Base-by-base conservation (phyloP, 768 basidiomycete genomes). In the Suillus occidentalis region DNA sequence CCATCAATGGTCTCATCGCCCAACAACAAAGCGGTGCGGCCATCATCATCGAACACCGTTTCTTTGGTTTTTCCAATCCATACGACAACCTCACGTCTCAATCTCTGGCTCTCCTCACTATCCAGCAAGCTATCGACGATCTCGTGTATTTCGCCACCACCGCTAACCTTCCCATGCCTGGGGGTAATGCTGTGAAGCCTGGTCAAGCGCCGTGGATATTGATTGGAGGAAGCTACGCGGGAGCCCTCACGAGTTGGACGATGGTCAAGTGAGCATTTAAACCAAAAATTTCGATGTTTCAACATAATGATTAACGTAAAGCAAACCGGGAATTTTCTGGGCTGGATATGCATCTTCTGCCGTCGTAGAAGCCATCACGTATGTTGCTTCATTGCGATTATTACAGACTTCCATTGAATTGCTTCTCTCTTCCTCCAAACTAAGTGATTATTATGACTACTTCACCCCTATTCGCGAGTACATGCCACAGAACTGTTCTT, bases 221-320 rank as follows among this genome's bases (percentile, higher is more conserved):
- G 43, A 6, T 81, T 31, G 82, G 81, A 20, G 81, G 81, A 20
- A 81, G 81, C 65, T 82, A 83, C 52, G 68, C 79, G 20, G 78
- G 81, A 40, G 81, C 80, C 20, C 67, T 77, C 76, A 85, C 86
- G 0, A 85, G 86, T 65, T 90, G 83, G 82, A 85, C 87, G 4
- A 86, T 90, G 87, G 86, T 86, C 60, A 86, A 88, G 89, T 89
- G 65, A n/a, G n/a, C n/a, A n/a, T n/a, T n/a, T n/a, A n/a, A n/a
- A n/a, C n/a, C n/a, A n/a, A n/a, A n/a, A n/a, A n/a, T n/a, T n/a
- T n/a, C n/a, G n/a, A n/a, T n/a, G n/a, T n/a, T n/a, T n/a, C 36
- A 37, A 36, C 3, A 18, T 37, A 2, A 2, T 56, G 13, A 56
- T n/a, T n/a, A n/a, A n/a, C n/a, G n/a, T n/a, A 36, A 3, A 76